Conservation (phyloP, 2,329 filamentous ascomycete genomes). For the Sclerotinia borealis region DNA sequence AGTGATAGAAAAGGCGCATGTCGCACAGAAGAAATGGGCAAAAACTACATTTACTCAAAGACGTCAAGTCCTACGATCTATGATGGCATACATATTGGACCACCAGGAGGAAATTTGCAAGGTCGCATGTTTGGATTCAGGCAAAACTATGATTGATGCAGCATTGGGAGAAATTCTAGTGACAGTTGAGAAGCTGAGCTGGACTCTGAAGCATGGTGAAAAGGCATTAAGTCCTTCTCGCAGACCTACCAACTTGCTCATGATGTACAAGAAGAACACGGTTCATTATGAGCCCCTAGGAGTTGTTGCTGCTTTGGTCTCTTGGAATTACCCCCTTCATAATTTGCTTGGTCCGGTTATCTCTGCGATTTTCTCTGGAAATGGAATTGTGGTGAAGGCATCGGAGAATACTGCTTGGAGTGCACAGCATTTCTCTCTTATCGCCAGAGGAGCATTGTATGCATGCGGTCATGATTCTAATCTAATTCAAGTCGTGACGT, state of each 20-base stretch:
- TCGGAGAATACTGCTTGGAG: conserved; percentile 97
- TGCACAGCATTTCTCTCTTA: conserved; percentile 70
- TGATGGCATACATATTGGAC: conserved; percentile 78
- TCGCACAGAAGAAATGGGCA: conserved; percentile 73
- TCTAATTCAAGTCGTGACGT: conserved; percentile 77
- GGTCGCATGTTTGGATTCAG: conserved; percentile 83
- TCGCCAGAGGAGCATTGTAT: conserved; percentile 70
- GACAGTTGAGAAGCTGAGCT: conserved; percentile 87
- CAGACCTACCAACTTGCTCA: conserved; percentile 82
- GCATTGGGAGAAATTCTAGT: conserved; percentile 91
- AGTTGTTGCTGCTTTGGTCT: conserved; percentile 86
- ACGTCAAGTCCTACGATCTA: conserved; percentile 69
- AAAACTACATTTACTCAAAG: conserved; percentile 72
- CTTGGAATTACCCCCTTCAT: conserved; percentile 97
- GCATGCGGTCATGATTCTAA: conserved; percentile 78
- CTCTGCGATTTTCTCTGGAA: conserved; percentile 83
- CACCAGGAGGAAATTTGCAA: conserved; percentile 83
- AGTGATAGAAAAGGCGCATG: conserved; percentile 64
- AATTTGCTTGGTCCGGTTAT: conserved; percentile 91
- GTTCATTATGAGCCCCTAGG: conserved; percentile 89
- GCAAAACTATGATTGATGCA: conserved; percentile 94
- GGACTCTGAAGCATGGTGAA: conserved; percentile 90
- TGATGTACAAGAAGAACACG: conserved; percentile 91
- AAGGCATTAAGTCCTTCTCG: conserved; percentile 64
- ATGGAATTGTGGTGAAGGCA: conserved; percentile 86